Percentiles rank a stretch among this genome's conserved stretches.
Conservation (phyloP, 169 alveolate genomes). For the Gregarina niphandrodes region DNA sequence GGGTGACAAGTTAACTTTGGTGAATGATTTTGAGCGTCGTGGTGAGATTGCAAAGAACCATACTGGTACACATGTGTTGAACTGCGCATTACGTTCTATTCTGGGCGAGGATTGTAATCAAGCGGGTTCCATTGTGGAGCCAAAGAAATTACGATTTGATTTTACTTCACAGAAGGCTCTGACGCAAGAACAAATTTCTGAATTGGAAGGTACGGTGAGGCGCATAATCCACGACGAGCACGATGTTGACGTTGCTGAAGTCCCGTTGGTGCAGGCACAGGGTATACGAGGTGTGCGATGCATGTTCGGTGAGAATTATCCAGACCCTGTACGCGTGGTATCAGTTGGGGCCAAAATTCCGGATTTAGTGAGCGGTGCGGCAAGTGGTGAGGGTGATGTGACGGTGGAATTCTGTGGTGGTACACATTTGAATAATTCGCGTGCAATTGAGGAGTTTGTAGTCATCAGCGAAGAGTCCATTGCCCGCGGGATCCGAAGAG, state of each 20-base stretch:
- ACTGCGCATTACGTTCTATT: slow-evolving; percentile 51
- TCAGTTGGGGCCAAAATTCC: slow-evolving; percentile 42
- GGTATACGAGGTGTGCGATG: slow-evolving; percentile 32
- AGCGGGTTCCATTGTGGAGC: slow-evolving; percentile 62
- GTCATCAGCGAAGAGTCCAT: slow-evolving; percentile 57
- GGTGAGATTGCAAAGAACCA: slow-evolving; percentile 60
- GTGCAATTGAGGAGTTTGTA: slow-evolving; percentile 26
- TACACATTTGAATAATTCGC: slow-evolving; percentile 54
- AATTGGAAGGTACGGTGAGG: slow-evolving; percentile 25
- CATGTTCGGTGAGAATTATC: slow-evolving; percentile 64
- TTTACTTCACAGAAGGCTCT: slow-evolving; percentile 35
- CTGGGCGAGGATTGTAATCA: slow-evolving; percentile 38
- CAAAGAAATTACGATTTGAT: slow-evolving; percentile 50
- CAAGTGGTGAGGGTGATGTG: slow-evolving; percentile 14
- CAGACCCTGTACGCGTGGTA: slow-evolving; percentile 68
- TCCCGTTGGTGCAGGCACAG: slow-evolving; percentile 20
- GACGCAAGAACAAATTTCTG: slow-evolving; percentile 1
- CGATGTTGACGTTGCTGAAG: slow-evolving; percentile 10
- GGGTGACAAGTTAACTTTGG: slow-evolving; percentile 17
- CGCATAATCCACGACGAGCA: slow-evolving; percentile 11
- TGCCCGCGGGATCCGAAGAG: slow-evolving; percentile 58
- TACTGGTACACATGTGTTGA: slow-evolving; percentile 66
- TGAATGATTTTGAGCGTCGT: slow-evolving; percentile 51
- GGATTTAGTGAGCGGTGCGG: slow-evolving; percentile 9
- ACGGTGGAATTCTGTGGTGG: slow-evolving; percentile 71